Evolutionary conservation across 768 basidiomycete genomes (phyloP), one percentile per base, ranked within the genome.

Genomic region (Tricholomella constricta): DNA sequence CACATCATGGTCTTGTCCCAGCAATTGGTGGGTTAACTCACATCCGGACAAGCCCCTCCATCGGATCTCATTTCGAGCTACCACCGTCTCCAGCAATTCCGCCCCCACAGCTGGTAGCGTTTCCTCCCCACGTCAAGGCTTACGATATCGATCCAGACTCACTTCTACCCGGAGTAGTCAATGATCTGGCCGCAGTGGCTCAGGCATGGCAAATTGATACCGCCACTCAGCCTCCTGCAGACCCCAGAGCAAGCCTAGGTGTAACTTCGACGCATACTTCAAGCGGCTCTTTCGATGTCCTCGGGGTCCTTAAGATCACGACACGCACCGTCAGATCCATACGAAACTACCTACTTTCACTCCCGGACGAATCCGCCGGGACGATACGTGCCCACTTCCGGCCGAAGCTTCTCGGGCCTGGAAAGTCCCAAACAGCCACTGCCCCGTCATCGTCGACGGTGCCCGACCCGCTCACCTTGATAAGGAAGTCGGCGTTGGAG

Each of bases 281-380:
- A 23, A 59, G 63, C 23, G 60, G 57, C 47, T 48, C 62, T 17
- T 70, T 82, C 44, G 88, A 91, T 55, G 78, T 97, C 6, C 78
- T 95, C 8, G 76, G 74, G 4, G 74, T 85, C 4, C 81, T 96
- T 52, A 87, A 91, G 68, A 83, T 78, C 1, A 94, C 93, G 0
- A 93, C 92, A 6, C 80, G 79, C 35, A 84, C 89, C 4, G 84
- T 97, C 42, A 84, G 94, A 29, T 85, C 87, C 12, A 88, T 91
- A 27, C 81, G 93, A 11, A 91, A 91, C 65, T 94, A 94, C 66
- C 72, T 94, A 17, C 74, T 94, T 27, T 84, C 88, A 0, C 81
- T 94, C 12, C 92, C 91, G 0, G 86, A 92, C 62, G 89, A 92
- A 52, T 80, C 78, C 2, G 74, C 82, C 14, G 80, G 75, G 8